Base-by-base conservation (phyloP, 2,329 filamentous ascomycete genomes). In the Aspergillus jensenii region DNA sequence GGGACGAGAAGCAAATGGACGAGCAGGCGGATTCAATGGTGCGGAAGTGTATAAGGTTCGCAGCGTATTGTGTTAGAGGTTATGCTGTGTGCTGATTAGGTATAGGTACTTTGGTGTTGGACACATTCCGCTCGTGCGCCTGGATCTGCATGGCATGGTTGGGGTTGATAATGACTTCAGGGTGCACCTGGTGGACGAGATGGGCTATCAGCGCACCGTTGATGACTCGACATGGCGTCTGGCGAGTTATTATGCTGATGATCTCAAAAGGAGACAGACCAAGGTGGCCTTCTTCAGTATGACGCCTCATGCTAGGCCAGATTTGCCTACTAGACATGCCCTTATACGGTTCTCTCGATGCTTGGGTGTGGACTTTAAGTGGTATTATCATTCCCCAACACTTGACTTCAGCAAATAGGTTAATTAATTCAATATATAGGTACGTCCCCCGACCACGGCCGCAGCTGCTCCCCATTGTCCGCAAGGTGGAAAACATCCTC, bases 11-110 rank as follows among this genome's bases (percentile, higher is more conserved):
- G 68, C 76, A 80, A 21, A 81, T 91, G 4, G 90, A 92, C 66
- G 90, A 93, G 70, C 86, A 90, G 71, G 89, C 90, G 1, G 90
- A 93, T 68, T 89, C 87, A 1, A 88, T 91, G 82, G 88, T 87
- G 2, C 81, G 90, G 62, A 91, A 91, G 75, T 90, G 87, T 69
- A 81, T 91, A 61, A 83, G 86, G 86, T 37, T 6, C 15, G 33
- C 33, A 37, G 11, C 6, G 11, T 0, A 9, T 14, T 37, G 0
- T 37, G 33, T 87, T 73, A 12, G 19, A 17, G 25, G 25, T 1
- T 7, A 8, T 3, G 25, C 25, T 9, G 25, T 27, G 7, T 9
- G 25, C 25, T 27, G 8, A 27, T 27, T 27, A 27, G 25, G 17
- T 43, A 6, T 23, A 88, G 85, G 69, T 81, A 85, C 66, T 91